Percentiles rank a stretch among this genome's conserved stretches.
Conservation (phyloP, 2,329 filamentous ascomycete genomes). For the Pezicula neosporulosa region DNA sequence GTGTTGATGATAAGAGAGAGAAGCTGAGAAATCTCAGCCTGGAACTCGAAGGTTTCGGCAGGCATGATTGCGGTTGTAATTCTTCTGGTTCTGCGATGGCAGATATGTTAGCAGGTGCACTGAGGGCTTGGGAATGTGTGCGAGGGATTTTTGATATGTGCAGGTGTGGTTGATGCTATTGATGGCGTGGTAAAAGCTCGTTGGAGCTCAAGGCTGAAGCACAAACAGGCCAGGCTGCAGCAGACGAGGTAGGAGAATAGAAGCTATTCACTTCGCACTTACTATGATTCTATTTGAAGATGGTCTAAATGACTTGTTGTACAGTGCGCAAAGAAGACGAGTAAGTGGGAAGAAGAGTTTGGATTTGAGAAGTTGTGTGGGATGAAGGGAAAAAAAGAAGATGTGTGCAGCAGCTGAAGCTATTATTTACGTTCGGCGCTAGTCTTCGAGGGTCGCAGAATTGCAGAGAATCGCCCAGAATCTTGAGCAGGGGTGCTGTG, state of each 20-base stretch:
- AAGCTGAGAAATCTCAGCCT: conserved; percentile 99
- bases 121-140: neutral
- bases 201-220: conserved; percentile 1
- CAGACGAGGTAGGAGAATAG: neutral
- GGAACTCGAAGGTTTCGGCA: conserved; percentile 97
- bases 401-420: neutral
- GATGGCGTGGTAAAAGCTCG: neutral
- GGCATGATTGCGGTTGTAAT: conserved; percentile 62
- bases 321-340: neutral
- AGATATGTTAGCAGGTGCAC: neutral
- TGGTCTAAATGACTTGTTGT: neutral
- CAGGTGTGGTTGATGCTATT: neutral
- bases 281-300: neutral
- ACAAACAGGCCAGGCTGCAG: neutral
- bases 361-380: neutral
- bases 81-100: neutral
- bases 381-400: neutral
- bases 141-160: neutral
- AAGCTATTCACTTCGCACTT: neutral
- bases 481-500: too few species aligned
- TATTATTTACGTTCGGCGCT: neutral
- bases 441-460: neutral
- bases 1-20: conserved; percentile 99
- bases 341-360: neutral
- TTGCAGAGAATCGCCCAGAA: neutral